phyloP scores from a whole-genome alignment of 805 yeast genomes.

The Barnettozyma botsteinii region DNA sequence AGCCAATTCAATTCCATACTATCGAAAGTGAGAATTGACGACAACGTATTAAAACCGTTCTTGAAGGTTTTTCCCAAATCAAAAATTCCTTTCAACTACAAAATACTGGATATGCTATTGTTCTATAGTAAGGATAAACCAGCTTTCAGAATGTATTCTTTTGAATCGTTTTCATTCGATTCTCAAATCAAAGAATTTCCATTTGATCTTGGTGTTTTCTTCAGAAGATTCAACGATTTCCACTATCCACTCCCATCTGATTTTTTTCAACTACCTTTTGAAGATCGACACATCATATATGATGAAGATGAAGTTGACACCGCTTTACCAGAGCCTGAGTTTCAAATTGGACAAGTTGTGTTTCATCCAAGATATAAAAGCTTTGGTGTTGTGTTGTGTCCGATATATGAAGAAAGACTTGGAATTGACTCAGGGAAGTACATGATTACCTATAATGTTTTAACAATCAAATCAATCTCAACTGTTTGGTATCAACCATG shows the following conservation, averaged over 20 bases:
- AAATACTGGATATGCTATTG: not conserved
- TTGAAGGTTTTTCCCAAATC: not conserved
- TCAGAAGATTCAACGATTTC: not conserved
- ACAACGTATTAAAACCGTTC: not conserved
- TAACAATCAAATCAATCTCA: conserved; percentile 1
- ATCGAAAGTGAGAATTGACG: not conserved
- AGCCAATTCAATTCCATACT: not conserved
- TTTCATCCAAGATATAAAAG: conserved; percentile 2
- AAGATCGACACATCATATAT: not conserved
- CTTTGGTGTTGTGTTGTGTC: conserved; percentile 4
- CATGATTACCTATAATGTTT: not conserved
- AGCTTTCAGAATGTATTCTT: not conserved
- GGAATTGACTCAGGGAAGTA: not conserved
- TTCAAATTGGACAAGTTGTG: conserved; percentile 2
- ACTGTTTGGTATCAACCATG: not conserved
- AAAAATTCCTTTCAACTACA: not conserved
- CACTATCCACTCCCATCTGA: not conserved
- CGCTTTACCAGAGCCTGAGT: not conserved
- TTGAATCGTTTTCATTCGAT: not conserved
- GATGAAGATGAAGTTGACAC: not conserved
- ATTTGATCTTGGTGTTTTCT: conserved; percentile 1
- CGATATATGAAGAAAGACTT: conserved; percentile 2
- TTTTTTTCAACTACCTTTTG: conserved; percentile 1
- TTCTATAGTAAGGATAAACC: not conserved
- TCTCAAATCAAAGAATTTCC: conserved; percentile 1